Percentiles rank a stretch among this genome's conserved stretches.
These are phyloP conservation scores for Trichoderma breve DNA, from an alignment of 2,329 filamentous ascomycete genomes.

Conservation along the genomic window DNA sequence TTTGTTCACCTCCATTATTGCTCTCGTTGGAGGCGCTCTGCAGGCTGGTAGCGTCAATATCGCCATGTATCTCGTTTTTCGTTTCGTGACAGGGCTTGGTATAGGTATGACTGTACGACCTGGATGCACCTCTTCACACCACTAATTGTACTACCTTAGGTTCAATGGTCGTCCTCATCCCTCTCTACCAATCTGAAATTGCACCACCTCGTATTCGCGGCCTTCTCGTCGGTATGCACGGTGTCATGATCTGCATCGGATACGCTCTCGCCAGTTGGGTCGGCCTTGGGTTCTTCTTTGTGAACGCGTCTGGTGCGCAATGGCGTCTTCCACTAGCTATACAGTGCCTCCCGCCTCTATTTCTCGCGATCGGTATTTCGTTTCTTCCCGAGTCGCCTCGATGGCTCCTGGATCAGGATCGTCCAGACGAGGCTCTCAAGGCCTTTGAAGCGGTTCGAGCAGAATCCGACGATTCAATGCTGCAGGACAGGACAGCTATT, in stretches of 20 bases:
- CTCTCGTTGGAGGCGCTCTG: background rate
- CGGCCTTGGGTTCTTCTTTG: background rate
- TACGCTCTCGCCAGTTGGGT: background rate
- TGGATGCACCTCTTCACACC: background rate
- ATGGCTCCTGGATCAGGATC: slow-evolving; percentile 1
- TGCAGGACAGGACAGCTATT: background rate
- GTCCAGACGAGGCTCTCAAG: background rate
- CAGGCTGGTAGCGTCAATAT: background rate
- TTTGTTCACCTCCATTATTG: background rate
- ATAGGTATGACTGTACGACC: background rate
- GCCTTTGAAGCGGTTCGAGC: background rate
- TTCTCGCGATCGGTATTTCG: background rate
- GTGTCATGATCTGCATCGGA: slow-evolving; percentile 2
- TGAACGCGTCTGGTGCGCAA: background rate
- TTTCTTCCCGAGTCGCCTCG: slow-evolving; percentile 2
- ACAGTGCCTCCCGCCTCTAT: background rate
- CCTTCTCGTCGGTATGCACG: slow-evolving; percentile 1
- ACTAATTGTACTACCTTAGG: background rate
- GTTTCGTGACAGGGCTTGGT: background rate
- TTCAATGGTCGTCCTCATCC: background rate
- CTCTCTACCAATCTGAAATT: slow-evolving; percentile 6
- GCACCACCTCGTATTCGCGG: background rate
- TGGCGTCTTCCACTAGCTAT: slow-evolving; percentile 1
- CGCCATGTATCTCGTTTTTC: slow-evolving; percentile 5
- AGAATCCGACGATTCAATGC: background rate